Percentiles rank a stretch among this genome's conserved stretches.
Evolutionary conservation across 352 stramenopile genomes (phyloP).

Genomic region (Phytophthora agathidicida): DNA sequence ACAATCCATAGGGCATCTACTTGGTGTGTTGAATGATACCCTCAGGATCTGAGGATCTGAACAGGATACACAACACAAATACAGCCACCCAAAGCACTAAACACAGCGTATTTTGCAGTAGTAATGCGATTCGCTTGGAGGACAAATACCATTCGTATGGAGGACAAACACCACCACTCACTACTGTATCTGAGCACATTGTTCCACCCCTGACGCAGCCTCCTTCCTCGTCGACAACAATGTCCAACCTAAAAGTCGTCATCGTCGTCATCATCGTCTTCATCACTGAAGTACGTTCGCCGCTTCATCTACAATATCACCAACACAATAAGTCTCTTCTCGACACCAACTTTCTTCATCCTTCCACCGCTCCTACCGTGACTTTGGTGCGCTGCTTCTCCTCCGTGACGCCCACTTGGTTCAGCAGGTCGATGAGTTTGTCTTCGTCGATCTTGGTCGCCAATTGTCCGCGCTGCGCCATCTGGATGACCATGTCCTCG

Average conservation of each 20-base stretch:
- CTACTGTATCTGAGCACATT: no score
- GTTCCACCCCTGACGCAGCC: neutral
- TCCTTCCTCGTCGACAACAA: neutral
- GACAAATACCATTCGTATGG: no score
- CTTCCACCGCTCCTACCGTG: constrained; percentile 51
- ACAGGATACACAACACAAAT: no score
- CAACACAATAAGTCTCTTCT: neutral
- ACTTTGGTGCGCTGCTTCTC: constrained; percentile 90
- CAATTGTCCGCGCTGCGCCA: constrained; percentile 86
- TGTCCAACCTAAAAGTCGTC: constrained; percentile 46
- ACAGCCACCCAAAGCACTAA: no score
- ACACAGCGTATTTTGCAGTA: no score
- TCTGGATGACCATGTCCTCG: constrained; percentile 88
- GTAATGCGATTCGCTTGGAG: no score
- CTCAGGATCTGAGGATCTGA: no score
- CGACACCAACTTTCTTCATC: neutral
- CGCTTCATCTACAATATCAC: constrained; percentile 72
- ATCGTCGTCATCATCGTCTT: constrained; percentile 87
- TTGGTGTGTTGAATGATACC: no score
- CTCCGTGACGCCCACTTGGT: constrained; percentile 75
- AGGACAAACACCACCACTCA: no score
- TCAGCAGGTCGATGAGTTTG: constrained; percentile 86
- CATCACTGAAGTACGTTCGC: constrained; percentile 88
- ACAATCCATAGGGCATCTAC: no score
- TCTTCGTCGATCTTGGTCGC: constrained; percentile 83